Evolutionary conservation across 352 stramenopile genomes (phyloP).

Genomic region (Phytopythium mirpurense): DNA sequence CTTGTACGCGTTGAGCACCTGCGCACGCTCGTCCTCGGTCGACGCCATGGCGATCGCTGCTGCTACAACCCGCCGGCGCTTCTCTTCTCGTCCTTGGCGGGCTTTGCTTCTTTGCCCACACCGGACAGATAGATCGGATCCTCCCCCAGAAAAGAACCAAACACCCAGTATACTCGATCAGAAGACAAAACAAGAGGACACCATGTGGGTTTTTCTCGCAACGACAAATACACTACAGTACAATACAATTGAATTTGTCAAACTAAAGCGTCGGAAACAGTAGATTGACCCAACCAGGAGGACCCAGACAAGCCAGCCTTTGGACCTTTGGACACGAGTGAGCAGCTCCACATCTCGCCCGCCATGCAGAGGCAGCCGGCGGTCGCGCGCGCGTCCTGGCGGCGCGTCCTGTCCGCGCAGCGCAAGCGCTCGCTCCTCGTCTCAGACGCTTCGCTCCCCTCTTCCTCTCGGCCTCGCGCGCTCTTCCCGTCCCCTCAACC

Average conservation of each 20-base stretch:
- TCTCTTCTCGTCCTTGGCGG: too few species aligned
- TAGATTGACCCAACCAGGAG: too few species aligned
- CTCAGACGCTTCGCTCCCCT: not conserved
- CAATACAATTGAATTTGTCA: too few species aligned
- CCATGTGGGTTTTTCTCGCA: not conserved
- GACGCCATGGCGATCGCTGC: slow-evolving; percentile 41
- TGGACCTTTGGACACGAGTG: too few species aligned
- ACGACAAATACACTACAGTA: too few species aligned
- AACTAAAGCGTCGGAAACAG: too few species aligned
- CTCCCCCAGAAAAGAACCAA: not conserved
- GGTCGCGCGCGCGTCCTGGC: not conserved
- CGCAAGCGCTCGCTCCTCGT: not conserved
- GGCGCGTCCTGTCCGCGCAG: not conserved
- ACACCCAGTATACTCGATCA: too few species aligned
- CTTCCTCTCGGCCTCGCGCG: not conserved
- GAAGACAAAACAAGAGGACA: too few species aligned
- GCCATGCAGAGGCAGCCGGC: slow-evolving; percentile 3
- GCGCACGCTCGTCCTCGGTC: slow-evolving; percentile 84
- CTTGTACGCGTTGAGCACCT: slow-evolving; percentile 94
- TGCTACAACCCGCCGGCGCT: slow-evolving; percentile 3
- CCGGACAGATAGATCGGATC: too few species aligned
- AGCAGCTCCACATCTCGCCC: too few species aligned
- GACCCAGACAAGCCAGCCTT: too few species aligned
- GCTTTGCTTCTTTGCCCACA: too few species aligned
- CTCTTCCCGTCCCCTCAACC: not conserved